Base-by-base conservation (phyloP, 2,329 filamentous ascomycete genomes). In the Cylindrodendrum hubeiense region DNA sequence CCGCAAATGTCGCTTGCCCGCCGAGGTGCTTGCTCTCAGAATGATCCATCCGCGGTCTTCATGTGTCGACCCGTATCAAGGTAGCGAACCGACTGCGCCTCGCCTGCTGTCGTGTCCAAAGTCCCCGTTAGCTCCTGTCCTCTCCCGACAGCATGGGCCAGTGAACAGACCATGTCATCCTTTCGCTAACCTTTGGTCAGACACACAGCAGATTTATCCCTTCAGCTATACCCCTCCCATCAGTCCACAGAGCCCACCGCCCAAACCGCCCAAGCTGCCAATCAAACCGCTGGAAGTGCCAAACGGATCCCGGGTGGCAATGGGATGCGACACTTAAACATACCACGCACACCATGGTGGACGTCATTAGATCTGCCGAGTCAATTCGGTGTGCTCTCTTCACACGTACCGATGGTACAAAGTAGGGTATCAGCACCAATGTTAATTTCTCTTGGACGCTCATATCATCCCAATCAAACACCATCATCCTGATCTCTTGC, bases 131-230 rank as follows among this genome's bases (percentile, higher is more conserved):
- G 63, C 65, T 66, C 63, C 64, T 70, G 28, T 49, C 67, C 60
- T 56, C 22, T 49, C 50, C 56, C 67, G 60, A 60, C 60, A 67
- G 57, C 57, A 65, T 63, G 69, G 67, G 67, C 64, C 63, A 19
- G 67, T 52, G 71, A 65, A 51, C 69, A 69, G 71, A 65, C 66
- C 61, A 70, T 53, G 62, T 61, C 68, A 43, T 68, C 58, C 58
- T 59, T 52, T 51, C 64, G 51, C 61, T 60, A 19, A 34, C 37
- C 52, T 28, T 28, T 5, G 33, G n/a, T 21, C 13, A 44, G 26
- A 44, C 19, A 13, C 51, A 22, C 33, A 50, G 21, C 12, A 51
- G 39, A 64, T 57, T 41, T 47, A 63, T 50, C 63, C 57, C 60
- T 67, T 63, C 54, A 60, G 44, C 34, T 44, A 57, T 37, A 21